Evolutionary conservation across 345 rosid genomes (phyloP), one percentile per base, ranked within the genome.

Genomic region (Moricandia arvensis): DNA sequence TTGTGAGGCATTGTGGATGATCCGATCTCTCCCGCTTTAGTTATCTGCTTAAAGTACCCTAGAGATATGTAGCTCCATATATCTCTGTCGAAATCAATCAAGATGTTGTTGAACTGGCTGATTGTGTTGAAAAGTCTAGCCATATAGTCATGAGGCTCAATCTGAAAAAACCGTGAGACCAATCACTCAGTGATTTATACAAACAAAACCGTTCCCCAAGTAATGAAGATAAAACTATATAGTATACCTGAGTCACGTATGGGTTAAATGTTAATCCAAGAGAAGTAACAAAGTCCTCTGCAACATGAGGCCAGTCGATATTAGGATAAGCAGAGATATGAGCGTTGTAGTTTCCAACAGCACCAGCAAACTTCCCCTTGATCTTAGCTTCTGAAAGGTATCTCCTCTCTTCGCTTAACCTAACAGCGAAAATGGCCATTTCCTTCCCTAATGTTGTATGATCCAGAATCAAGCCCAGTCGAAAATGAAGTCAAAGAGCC

Each of bases 1-100:
- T 92, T 92, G 83, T 95, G 99, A 58, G 99, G 97, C 97, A 92
- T 90, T 9, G 96, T 92, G 24, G 98, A 93, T 13, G 98, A 95
- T 27, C 98, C 97, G 45, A 95, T 87, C 79, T 89, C 97, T 55
- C 99, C 98, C 1, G 89, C 91, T 82, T 87, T 95, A 12, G 96
- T 90, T 82, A 70, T 88, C 99, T 95, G 94, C 84, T 90, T 95
- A 60, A 95, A 95, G 82, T 86, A 95, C 31, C 87, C 89, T 54
- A 84, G 49, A 75, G 99, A 89, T 74, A 95, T 90, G 81, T 95
- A 95, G 69, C 90, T 90, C 98, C 98, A 95, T 29, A 89, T 47
- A 77, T 90, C 99, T 85, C 94, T 85, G 73, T 93, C 89, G 71
- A 90, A 89, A 81, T 84, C 97, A 15, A 81, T 83, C 68, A 91